Evolutionary conservation across 805 yeast genomes (phyloP), one percentile per base, ranked within the genome.

Genomic region (Candida multigemmis): DNA sequence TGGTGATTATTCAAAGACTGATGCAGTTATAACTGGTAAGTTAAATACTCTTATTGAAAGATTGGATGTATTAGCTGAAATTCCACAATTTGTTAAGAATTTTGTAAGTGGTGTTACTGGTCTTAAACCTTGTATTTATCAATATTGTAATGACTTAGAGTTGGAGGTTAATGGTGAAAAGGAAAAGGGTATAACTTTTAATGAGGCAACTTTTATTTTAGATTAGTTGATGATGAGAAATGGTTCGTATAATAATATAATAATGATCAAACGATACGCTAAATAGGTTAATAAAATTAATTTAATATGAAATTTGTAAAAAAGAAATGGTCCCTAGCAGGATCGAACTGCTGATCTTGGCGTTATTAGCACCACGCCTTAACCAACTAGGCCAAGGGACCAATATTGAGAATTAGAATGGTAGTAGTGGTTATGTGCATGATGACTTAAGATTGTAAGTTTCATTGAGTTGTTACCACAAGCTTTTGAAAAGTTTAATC

Each of bases 21-120:
- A 53, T 24, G 80, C 71, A 24, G 52, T 48, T 7, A 72, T 81
- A 12, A 48, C 42, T 21, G 96, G 95, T 35, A 58, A 65, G 13
- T 66, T 89, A 40, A 50, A 51, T 11, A 60, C 66, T 24, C 56
- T 83, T 34, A 74, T 84, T 27, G 96, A 85, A 60, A 76, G 97
- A 50, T 87, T 91, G 32, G 98, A 91, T 56, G 97, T 91, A 33
- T 86, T 91, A 96, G 83, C 86, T 27, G 97, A 91, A 59, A 78
- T 91, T 33, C 98, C 98, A 15, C 77, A 74, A 37, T 86, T 91
- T 56, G 94, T 91, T 40, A 91, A 89, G 60, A 81, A 77, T 43
- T 81, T 91, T 33, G 97, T 84, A 24, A 75, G 87, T 36, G 95
- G 94, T 32, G 93, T 89, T 29, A 91, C 91, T 10, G 98, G 97